Percentiles rank a stretch among this genome's conserved stretches.
Evolutionary conservation across 2,329 filamentous ascomycete genomes (phyloP).

Genomic region (Talaromyces sp.): DNA sequence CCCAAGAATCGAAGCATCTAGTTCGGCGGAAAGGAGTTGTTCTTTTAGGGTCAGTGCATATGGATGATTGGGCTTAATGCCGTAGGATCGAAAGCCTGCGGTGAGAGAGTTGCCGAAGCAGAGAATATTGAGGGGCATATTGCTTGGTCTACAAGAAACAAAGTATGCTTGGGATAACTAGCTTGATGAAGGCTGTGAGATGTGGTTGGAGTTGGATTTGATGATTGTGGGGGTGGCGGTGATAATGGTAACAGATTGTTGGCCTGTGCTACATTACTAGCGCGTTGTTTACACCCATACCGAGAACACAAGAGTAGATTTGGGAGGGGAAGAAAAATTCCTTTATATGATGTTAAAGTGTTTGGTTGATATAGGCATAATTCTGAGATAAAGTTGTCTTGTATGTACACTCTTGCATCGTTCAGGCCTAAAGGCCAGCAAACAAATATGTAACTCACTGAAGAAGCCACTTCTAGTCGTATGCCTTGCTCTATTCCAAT

Average conservation of each 20-base stretch:
- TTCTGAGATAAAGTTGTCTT: too few relatives aligned
- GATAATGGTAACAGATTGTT: not conserved
- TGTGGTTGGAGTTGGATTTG: not conserved
- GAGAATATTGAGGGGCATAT: slow-evolving; percentile 42
- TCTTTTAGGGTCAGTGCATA: slow-evolving; percentile 52
- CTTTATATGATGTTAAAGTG: too few relatives aligned
- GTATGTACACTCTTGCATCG: too few relatives aligned
- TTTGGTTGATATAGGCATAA: too few relatives aligned
- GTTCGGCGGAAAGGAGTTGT: slow-evolving; percentile 41
- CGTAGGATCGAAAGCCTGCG: slow-evolving; percentile 50
- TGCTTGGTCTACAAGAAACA: not conserved
- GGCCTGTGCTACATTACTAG: not conserved
- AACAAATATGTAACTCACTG: too few relatives aligned
- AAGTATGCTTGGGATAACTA: too few relatives aligned
- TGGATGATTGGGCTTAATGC: slow-evolving; percentile 45
- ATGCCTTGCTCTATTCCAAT: too few relatives aligned
- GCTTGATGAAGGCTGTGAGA: not conserved
- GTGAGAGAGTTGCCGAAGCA: slow-evolving; percentile 66
- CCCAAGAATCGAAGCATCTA: not conserved
- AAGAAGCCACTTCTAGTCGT: too few relatives aligned
- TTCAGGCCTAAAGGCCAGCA: too few relatives aligned
- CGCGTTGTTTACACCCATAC: not conserved
- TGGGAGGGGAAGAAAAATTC: too few relatives aligned
- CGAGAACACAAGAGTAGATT: too few relatives aligned
- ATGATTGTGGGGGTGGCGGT: not conserved